Percentiles rank a stretch among this genome's conserved stretches.
Conservation (phyloP, 495 filamentous ascomycete genomes). For the Haplographium delicatum region DNA sequence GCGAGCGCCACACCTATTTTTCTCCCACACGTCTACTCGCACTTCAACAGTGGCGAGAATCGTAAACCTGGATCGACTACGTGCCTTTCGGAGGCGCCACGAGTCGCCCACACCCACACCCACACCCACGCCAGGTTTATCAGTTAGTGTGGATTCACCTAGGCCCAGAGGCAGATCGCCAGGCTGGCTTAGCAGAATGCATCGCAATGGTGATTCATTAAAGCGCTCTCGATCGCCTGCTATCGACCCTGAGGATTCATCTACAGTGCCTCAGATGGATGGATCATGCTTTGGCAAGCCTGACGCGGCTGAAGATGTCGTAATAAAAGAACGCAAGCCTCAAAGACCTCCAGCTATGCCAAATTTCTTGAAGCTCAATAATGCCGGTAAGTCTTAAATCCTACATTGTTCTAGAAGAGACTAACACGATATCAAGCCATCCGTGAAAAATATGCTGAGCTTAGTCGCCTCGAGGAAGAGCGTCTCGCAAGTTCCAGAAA, state of each 20-base stretch:
- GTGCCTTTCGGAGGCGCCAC: slow-evolving; percentile 22
- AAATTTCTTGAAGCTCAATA: slow-evolving; percentile 36
- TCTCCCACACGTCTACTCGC: neutral
- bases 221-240: slow-evolving; percentile 17
- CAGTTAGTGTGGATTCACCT: neutral
- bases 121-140: neutral
- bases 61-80: slow-evolving; percentile 26
- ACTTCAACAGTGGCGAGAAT: slow-evolving; percentile 5
- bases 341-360: slow-evolving; percentile 28
- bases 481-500: slow-evolving; percentile 12
- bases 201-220: slow-evolving; percentile 8
- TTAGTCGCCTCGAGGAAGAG: slow-evolving; percentile 21
- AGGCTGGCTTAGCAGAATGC: slow-evolving; percentile 24
- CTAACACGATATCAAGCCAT: slow-evolving; percentile 12
- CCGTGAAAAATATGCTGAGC: slow-evolving; percentile 19
- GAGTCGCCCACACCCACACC: slow-evolving; percentile 17
- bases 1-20: neutral
- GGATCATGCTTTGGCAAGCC: slow-evolving; percentile 22
- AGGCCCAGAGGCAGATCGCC: slow-evolving; percentile 19
- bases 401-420: neutral
- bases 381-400: slow-evolving; percentile 25
- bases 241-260: neutral
- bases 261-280: slow-evolving; percentile 13
- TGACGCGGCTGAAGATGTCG: slow-evolving; percentile 1
- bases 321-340: neutral